Base-by-base conservation (phyloP, 257 asterid species). In the Vinca minor region DNA sequence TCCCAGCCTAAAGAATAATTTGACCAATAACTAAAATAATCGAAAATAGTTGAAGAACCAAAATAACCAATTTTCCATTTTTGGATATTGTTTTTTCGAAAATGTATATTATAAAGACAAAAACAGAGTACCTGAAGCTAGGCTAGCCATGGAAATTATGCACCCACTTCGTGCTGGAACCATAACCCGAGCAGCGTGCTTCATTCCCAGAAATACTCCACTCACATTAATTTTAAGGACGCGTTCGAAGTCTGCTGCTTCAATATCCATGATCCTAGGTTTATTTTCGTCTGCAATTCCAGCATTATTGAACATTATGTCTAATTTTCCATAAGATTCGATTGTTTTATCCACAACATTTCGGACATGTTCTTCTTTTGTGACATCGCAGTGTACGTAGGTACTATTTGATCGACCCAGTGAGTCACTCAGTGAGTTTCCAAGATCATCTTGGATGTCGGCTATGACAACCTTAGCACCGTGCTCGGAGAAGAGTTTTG, bases 401-500 rank as follows among this genome's bases (percentile, higher is more conserved):
- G 73, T 71, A 8, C 77, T 62, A 35, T 78, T 71, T 5, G 79
- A 62, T 45, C 68, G 49, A 15, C 82, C 86, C 5, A 83, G 57
- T 12, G 73, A 8, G 0, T 72, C 23, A 2, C 61, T 59, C 3
- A 83, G 69, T 0, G 77, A 66, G 18, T 65, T 83, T 17, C 83
- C 88, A 3, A 76, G 34, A 14, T 67, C 79, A 21, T 86, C 88
- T 70, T 78, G 82, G 39, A 86, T 41, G 25, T 86, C 94, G 0
- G 82, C 85, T 4, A 86, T 65, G 36, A 32, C 82, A 1, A 86
- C 88, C 59, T 84, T 82, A 39, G 91, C 95, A 2, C 95, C 95
- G 9, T 82, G 87, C 23, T 70, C 47, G 42, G 67, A 36, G 69
- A 86, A 86, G 49, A 78, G 77, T 36, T 68, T 77, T 1, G 83